Evolutionary conservation across 306 rosid genomes (phyloP), one percentile per base, ranked within the genome.

Genomic region (Benincasa hispida): DNA sequence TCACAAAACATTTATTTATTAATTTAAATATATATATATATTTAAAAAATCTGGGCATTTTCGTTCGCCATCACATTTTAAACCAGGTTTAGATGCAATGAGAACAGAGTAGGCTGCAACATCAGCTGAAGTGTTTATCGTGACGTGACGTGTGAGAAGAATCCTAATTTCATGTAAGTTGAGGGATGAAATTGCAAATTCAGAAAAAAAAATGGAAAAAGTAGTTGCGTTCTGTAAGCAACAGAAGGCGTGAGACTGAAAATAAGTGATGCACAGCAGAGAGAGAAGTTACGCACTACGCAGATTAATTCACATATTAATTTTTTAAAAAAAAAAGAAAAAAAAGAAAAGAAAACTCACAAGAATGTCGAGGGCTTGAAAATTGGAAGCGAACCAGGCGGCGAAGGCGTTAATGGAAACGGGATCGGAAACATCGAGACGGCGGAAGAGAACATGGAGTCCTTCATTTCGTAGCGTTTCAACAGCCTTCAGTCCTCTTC

Each of bases 391-490:
- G 88, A 94, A 92, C 74, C 85, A 86, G 39, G 88, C 77, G 0
- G 84, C 88, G 65, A 94, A 94, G 58, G 78, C 1, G 10, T 42
- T 21, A 59, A 94, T 88, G 2, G 97, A 94, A 69, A 68, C 6
- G 19, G 95, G 93, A 65, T 92, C 92, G 0, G 92, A 85, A 1
- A 94, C 89, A 76, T 94, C 96, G 2, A 94, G 92, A 15, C 72
- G 53, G 10, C 79, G 77, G 65, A 90, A 92, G 55, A 84, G 79
- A 17, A 91, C 77, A 17, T 56, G 7, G 24, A 85, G 81, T n/a
- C 88, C 92, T 82, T 85, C 89, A 15, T 58, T 68, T 74, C 75
- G 39, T 0, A 94, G 88, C 2, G 30, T 39, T 56, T 83, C 72
- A n/a, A 89, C 51, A 0, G 97, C 96, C 37, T 61, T 79, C n/a